phyloP scores from a whole-genome alignment of 768 basidiomycete genomes.

The Xanthoconium purpureum region DNA sequence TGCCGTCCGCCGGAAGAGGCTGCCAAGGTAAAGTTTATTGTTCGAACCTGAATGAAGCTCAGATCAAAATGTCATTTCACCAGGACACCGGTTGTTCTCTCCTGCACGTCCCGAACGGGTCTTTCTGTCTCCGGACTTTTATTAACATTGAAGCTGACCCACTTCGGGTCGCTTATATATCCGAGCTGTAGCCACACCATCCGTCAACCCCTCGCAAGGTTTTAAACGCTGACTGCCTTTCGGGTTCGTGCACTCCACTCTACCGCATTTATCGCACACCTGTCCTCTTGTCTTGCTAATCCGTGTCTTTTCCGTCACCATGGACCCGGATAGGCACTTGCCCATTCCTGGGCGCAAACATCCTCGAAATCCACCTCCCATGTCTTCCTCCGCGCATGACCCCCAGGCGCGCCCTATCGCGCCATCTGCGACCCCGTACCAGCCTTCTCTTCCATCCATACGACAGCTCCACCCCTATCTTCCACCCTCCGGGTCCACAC shows the following conservation, averaged over 20 bases:
- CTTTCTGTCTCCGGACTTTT: slow-evolving; percentile 27
- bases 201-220: slow-evolving; percentile 19
- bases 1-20: slow-evolving; percentile 25
- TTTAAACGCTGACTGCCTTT: slow-evolving; percentile 20
- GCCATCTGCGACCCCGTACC: slow-evolving; percentile 23
- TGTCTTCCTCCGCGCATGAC: slow-evolving; percentile 26
- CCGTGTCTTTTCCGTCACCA: slow-evolving; percentile 10
- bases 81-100: slow-evolving; percentile 20
- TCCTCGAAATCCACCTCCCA: slow-evolving; percentile 15
- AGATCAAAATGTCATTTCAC: slow-evolving; percentile 26
- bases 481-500: slow-evolving; percentile 44
- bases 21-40: slow-evolving; percentile 32
- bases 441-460: slow-evolving; percentile 56
- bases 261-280: slow-evolving; percentile 15
- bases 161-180: slow-evolving; percentile 29
- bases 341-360: slow-evolving; percentile 33
- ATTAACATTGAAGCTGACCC: slow-evolving; percentile 29
- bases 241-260: slow-evolving; percentile 25
- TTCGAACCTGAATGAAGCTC: slow-evolving; percentile 24
- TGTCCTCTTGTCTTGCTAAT: slow-evolving; percentile 19
- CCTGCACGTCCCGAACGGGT: slow-evolving; percentile 28
- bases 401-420: slow-evolving; percentile 27
- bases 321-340: slow-evolving; percentile 39
- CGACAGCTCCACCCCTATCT: slow-evolving; percentile 66
- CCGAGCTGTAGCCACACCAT: slow-evolving; percentile 27